A percentile compares a stretch with the other conserved stretches of the same genome.
These are phyloP conservation scores for Ambrosia hybrid DNA, from an alignment of 140 eudicot genomes.

Conservation along the genomic window DNA sequence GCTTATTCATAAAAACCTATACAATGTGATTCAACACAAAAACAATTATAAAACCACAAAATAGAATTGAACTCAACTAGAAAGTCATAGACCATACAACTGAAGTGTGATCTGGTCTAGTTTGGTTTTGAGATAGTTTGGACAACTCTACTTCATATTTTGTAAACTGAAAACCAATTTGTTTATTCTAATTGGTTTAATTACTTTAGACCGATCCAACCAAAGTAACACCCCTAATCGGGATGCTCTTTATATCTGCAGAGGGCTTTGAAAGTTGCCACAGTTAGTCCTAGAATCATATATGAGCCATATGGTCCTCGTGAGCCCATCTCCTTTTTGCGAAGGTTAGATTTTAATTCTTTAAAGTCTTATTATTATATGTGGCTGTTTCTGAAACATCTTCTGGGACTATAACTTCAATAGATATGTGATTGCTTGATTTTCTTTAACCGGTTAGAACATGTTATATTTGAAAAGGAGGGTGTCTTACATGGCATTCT, in stretches of 20 bases:
- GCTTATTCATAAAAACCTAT: too few relatives aligned
- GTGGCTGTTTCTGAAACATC: constrained; percentile 15
- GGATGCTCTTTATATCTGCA: constrained; percentile 35
- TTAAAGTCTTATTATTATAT: constrained; percentile 4
- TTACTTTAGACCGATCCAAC: not conserved
- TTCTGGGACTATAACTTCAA: constrained; percentile 8
- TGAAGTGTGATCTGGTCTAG: not conserved
- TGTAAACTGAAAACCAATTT: not conserved
- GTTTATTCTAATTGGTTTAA: not conserved
- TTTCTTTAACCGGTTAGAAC: not conserved
- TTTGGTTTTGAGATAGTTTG: not conserved
- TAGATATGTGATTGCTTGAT: constrained; percentile 16
- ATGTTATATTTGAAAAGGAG: not conserved
- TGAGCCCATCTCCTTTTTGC: constrained; percentile 68
- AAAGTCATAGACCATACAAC: too few relatives aligned
- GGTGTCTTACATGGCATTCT: too few relatives aligned
- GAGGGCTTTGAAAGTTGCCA: constrained; percentile 72
- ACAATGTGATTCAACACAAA: too few relatives aligned
- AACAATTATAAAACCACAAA: too few relatives aligned
- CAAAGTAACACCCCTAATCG: constrained; percentile 3
- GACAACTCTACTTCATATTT: not conserved
- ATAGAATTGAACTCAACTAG: too few relatives aligned
- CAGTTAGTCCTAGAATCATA: constrained; percentile 82
- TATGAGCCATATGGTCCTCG: constrained; percentile 93
- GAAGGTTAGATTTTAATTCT: constrained; percentile 50